Evolutionary conservation across 2,329 filamentous ascomycete genomes (phyloP).

Genomic region (Cladophialophora exuberans): DNA sequence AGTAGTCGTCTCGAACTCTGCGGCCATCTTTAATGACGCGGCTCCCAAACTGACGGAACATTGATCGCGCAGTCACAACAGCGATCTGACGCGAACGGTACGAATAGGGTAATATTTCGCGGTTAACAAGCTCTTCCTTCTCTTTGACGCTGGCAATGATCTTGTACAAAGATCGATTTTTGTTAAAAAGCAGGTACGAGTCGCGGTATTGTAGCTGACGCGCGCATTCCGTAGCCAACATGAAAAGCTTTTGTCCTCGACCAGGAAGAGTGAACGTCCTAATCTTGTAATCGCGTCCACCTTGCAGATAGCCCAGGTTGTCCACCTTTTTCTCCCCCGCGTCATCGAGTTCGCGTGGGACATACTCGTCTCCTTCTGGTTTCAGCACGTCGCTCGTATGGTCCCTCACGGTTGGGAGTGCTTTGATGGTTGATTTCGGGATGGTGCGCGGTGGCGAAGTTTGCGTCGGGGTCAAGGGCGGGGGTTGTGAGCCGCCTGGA

Average conservation of each 20-base stretch:
- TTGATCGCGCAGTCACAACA: conserved; percentile 94
- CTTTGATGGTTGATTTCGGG: conserved; percentile 71
- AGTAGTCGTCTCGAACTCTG: conserved; percentile 95
- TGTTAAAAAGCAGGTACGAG: conserved; percentile 98
- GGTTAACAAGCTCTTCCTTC: conserved; percentile 92
- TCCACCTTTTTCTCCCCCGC: conserved; percentile 94
- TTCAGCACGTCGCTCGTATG: conserved; percentile 96
- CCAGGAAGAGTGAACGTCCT: conserved; percentile 91
- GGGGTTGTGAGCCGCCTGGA: conserved; percentile 18
- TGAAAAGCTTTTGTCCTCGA: conserved; percentile 91
- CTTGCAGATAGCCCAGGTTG: conserved; percentile 76
- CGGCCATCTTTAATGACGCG: conserved; percentile 87
- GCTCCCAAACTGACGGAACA: conserved; percentile 98
- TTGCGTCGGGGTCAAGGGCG: conserved; percentile 57
- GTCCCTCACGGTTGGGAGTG: conserved; percentile 90
- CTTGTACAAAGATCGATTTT: conserved; percentile 94
- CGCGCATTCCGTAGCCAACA: conserved; percentile 97
- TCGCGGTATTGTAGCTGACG: conserved; percentile 92
- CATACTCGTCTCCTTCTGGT: conserved; percentile 86
- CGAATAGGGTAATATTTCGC: conserved; percentile 95
- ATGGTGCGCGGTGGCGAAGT: conserved; percentile 57
- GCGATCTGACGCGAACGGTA: conserved; percentile 98
- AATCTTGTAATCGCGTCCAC: conserved; percentile 85
- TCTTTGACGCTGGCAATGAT: conserved; percentile 96
- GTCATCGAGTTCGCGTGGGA: conserved; percentile 90